phyloP scores from a whole-genome alignment of 805 yeast species.

The Ogataea philodendri region DNA sequence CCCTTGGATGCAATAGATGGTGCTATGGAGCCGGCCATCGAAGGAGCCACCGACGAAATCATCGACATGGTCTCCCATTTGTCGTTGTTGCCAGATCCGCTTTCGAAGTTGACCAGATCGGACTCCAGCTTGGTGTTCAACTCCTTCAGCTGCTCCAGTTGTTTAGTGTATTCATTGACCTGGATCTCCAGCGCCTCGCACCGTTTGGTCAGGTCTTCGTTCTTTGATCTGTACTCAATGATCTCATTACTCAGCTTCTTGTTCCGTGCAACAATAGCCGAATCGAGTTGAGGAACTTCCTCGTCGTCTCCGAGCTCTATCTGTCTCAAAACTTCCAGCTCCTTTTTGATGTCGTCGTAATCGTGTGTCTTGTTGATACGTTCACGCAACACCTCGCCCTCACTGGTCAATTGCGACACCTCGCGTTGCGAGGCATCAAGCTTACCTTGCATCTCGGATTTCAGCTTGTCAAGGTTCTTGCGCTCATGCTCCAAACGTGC shows the following conservation, averaged over 20 bases:
- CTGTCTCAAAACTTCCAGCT: slow-evolving; percentile 66
- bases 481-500: slow-evolving; percentile 57
- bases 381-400: slow-evolving; percentile 47
- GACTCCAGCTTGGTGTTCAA: slow-evolving; percentile 66
- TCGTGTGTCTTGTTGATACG: slow-evolving; percentile 56
- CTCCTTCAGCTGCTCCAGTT: slow-evolving; percentile 41
- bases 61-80: slow-evolving; percentile 63
- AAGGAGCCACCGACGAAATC: slow-evolving; percentile 54
- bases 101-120: slow-evolving; percentile 64
- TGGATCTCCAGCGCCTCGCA: slow-evolving; percentile 41
- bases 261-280: slow-evolving; percentile 59
- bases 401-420: slow-evolving; percentile 44
- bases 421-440: slow-evolving; percentile 45
- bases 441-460: slow-evolving; percentile 29
- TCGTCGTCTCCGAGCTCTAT: slow-evolving; percentile 64
- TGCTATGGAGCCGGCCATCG: slow-evolving; percentile 13
- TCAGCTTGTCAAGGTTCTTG: slow-evolving; percentile 27
- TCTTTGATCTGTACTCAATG: slow-evolving; percentile 60
- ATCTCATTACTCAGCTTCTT: slow-evolving; percentile 70
- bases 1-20: slow-evolving; percentile 7
- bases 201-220: slow-evolving; percentile 43
- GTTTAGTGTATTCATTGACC: slow-evolving; percentile 35
- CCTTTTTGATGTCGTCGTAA: slow-evolving; percentile 78
- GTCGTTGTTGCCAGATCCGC: slow-evolving; percentile 39
- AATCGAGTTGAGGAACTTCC: slow-evolving; percentile 36